Conservation (phyloP, 75 land plant species). For the Isoetes taiwanensis region DNA sequence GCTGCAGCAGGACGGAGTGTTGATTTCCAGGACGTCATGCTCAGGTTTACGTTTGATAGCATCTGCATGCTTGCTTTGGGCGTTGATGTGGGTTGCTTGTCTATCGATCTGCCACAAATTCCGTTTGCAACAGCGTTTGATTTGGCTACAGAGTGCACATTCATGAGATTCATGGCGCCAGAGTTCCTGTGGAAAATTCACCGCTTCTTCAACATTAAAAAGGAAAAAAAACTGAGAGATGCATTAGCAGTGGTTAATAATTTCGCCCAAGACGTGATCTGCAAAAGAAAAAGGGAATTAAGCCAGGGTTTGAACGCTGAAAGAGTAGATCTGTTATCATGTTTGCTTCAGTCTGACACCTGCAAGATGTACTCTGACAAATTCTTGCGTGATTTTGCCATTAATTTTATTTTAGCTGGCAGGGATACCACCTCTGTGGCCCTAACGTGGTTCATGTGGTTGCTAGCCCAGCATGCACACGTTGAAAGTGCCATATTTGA, state of each 20-base stretch:
- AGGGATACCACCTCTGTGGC: slow-evolving; percentile 4
- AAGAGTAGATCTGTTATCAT: too few species aligned
- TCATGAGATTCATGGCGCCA: slow-evolving; percentile 11
- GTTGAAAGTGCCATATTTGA: not conserved
- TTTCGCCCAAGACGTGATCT: slow-evolving; percentile 9
- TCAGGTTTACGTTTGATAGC: slow-evolving; percentile 29
- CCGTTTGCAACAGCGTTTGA: slow-evolving; percentile 16
- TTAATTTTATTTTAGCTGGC: slow-evolving; percentile 7
- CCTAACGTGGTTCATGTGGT: not conserved
- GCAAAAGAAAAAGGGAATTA: slow-evolving; percentile 2
- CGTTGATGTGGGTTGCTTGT: slow-evolving; percentile 1
- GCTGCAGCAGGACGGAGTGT: not conserved
- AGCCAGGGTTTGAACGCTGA: too few species aligned
- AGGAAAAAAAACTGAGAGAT: slow-evolving; percentile 9
- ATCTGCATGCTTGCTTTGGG: slow-evolving; percentile 11
- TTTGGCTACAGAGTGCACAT: slow-evolving; percentile 4
- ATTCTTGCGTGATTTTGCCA: too few species aligned
- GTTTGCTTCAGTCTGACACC: too few species aligned
- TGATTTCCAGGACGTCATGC: slow-evolving; percentile 39
- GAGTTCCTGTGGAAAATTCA: slow-evolving; percentile 10
- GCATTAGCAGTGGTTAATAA: slow-evolving; percentile 1
- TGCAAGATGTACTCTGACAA: too few species aligned
- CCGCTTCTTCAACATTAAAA: slow-evolving; percentile 6
- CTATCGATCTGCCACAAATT: not conserved
- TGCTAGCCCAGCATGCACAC: not conserved